Percentiles rank a stretch among this genome's conserved stretches.
phyloP scores from a whole-genome alignment of 2,329 filamentous ascomycete species.

The Fusarium brevicatenulatum region DNA sequence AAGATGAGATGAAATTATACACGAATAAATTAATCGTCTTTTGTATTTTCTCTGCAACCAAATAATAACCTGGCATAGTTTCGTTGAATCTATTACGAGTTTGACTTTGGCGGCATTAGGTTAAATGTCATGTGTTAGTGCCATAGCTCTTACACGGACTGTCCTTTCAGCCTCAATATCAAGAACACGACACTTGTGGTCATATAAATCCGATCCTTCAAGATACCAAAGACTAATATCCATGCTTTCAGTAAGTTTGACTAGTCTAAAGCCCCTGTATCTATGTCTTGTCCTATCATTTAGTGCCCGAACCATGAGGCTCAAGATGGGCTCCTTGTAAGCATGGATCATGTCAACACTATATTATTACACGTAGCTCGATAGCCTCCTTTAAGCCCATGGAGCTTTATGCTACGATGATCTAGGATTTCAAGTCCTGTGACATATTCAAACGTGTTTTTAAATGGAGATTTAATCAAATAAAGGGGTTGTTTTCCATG shows the following conservation, averaged over 20 bases:
- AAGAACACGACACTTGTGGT: background rate
- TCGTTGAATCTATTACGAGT: background rate
- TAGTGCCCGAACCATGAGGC: background rate
- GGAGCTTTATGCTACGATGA: background rate
- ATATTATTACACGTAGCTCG: background rate
- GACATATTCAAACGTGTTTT: background rate
- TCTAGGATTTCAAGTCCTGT: background rate
- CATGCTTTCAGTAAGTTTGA: background rate
- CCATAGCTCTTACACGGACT: background rate
- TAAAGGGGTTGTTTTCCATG: background rate
- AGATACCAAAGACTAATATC: background rate
- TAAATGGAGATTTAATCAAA: background rate
- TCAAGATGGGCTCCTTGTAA: background rate
- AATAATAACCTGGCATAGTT: too few relatives aligned
- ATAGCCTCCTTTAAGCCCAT: background rate
- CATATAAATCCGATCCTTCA: background rate
- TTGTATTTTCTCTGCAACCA: background rate
- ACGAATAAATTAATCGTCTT: background rate
- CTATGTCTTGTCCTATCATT: background rate
- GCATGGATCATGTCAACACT: slow-evolving; percentile 1
- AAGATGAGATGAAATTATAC: background rate
- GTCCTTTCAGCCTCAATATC: background rate
- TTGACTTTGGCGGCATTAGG: background rate
- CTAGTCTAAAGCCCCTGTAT: too few relatives aligned
- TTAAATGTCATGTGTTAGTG: background rate